These are phyloP conservation scores for Cicer pinnatifidum DNA, from an alignment of 306 rosid genomes.

Conservation along the genomic window DNA sequence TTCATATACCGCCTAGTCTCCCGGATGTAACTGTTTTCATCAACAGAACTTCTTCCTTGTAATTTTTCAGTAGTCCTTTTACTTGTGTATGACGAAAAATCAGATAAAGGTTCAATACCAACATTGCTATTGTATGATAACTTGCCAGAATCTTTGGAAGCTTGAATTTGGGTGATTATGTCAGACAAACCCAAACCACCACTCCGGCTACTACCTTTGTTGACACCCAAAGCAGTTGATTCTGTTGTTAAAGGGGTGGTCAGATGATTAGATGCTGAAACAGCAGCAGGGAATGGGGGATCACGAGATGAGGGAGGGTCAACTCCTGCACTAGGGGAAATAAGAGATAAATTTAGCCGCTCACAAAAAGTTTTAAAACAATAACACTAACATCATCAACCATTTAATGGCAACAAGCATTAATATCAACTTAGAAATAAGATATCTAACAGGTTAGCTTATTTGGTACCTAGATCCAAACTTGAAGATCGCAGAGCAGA, in stretches of 20 bases:
- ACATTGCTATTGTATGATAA: slow-evolving; percentile 58
- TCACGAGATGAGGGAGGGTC: slow-evolving; percentile 99
- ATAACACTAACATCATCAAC: slow-evolving; percentile 30
- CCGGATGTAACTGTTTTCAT: slow-evolving; percentile 64
- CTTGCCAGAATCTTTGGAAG: slow-evolving; percentile 84
- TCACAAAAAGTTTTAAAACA: slow-evolving; percentile 51
- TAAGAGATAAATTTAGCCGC: slow-evolving; percentile 78
- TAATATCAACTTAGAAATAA: slow-evolving; percentile 37
- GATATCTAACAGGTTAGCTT: slow-evolving; percentile 44
- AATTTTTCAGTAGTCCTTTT: slow-evolving; percentile 67
- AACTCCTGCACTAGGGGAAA: slow-evolving; percentile 99
- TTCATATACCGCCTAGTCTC: slow-evolving; percentile 71
- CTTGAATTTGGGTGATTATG: slow-evolving; percentile 94
- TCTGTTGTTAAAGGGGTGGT: slow-evolving; percentile 63
- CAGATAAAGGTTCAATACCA: slow-evolving; percentile 58
- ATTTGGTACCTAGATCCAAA: slow-evolving; percentile 95
- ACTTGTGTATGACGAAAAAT: slow-evolving; percentile 63
- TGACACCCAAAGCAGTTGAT: slow-evolving; percentile 62
- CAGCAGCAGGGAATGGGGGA: slow-evolving; percentile 96
- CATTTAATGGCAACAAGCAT: slow-evolving; percentile 33
- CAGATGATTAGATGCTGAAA: slow-evolving; percentile 74
- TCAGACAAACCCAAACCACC: slow-evolving; percentile 90
- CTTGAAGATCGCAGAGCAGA: slow-evolving; percentile 81
- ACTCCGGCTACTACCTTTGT: slow-evolving; percentile 73
- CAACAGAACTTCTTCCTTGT: slow-evolving; percentile 68